Base-by-base conservation (phyloP, 2,329 filamentous ascomycete genomes). In the Westerdykella ornata region DNA sequence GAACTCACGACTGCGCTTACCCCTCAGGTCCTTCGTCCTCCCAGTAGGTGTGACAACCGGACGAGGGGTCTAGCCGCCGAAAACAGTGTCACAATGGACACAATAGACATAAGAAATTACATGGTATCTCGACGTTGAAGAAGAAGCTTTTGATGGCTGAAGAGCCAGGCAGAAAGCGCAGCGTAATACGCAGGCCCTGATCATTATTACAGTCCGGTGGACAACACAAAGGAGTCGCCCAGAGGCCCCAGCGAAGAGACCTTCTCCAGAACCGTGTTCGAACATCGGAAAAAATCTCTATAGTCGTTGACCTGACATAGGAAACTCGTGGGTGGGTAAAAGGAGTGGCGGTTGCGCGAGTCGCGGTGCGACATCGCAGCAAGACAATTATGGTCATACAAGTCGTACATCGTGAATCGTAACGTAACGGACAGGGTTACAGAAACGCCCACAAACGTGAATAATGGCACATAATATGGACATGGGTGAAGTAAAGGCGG, bases 331-430 rank as follows among this genome's bases (percentile, higher is more conserved):
- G 22, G 2, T 26, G 22, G 22, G 22, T 5, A 22, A 59, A 62
- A 55, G 47, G 53, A 60, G 53, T 45, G 53, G 44, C 54, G 57
- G 56, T 60, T 54, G 54, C 59, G 56, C 51, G 43, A 58, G 53
- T 54, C 22, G 22, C 8, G 4, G 12, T 26, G 22, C 22, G 22
- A 26, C 22, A 7, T 26, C 22, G 22, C 22, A 26, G 11, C 44
- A 46, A 45, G 49, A 51, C 48, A 37, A 35, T 40, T 52, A 42
- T 45, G 41, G 60, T 65, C 62, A 60, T 65, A 62, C 59, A 63
- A 37, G 54, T 63, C 60, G 59, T 64, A 62, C 60, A 52, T 65
- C 63, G 54, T 65, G 49, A 59, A 52, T 48, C 45, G 34, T 42
- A 30, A 47, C 43, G 42, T 47, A 53, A 54, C 47, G 49, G 41